Conservation (phyloP, 106 monocot genomes). For the Agapanthus africanus region DNA sequence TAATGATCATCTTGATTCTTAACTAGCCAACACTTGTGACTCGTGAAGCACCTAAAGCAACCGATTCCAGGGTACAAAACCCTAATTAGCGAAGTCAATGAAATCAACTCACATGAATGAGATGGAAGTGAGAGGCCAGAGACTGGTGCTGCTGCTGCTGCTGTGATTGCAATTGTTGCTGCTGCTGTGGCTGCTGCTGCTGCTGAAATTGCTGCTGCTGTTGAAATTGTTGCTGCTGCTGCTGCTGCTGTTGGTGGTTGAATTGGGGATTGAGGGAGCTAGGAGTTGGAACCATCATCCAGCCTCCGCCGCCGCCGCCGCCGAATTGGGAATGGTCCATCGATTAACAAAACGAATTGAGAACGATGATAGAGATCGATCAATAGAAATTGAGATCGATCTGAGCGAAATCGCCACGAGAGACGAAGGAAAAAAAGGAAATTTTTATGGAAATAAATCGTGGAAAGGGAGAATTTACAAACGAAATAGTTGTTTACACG, state of each 20-base stretch:
- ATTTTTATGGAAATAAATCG: no score
- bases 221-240: slow-evolving; percentile 13
- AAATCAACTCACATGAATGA: slow-evolving; percentile 25
- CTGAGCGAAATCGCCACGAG: no score
- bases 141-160: slow-evolving; percentile 45
- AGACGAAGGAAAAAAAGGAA: no score
- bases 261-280: slow-evolving; percentile 8
- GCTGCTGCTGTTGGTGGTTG: slow-evolving; percentile 11
- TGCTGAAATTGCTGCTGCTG: slow-evolving; percentile 16
- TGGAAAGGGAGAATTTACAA: no score
- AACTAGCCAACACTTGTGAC: neutral
- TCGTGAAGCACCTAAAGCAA: neutral
- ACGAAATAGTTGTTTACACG: no score
- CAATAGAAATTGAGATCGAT: no score
- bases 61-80: neutral
- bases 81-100: neutral
- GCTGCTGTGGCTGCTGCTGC: slow-evolving; percentile 31
- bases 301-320: slow-evolving; percentile 28
- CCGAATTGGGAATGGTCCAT: no score
- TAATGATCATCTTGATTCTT: neutral
- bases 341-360: no score
- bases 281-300: slow-evolving; percentile 53
- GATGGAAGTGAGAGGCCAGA: slow-evolving; percentile 48
- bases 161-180: slow-evolving; percentile 9
- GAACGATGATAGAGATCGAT: no score